Conservation (phyloP, 257 asterid species). For the Hygrophila difformis region DNA sequence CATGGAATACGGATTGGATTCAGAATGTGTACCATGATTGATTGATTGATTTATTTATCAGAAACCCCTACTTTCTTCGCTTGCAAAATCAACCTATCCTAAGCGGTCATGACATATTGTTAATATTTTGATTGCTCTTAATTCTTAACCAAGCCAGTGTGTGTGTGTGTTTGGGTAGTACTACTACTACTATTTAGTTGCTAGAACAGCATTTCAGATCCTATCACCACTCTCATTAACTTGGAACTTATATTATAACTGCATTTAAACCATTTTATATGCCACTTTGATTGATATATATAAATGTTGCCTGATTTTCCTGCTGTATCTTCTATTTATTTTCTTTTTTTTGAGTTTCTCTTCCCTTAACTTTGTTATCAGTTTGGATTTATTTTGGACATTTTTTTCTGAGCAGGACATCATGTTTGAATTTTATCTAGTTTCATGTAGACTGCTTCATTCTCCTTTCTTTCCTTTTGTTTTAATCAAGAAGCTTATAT, state of each 20-base stretch:
- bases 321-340: not conserved
- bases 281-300: constrained; percentile 5
- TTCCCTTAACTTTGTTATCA: constrained; percentile 2
- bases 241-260: not conserved
- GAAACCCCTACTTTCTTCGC: too few relatives aligned
- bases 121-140: too few relatives aligned
- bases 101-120: too few relatives aligned
- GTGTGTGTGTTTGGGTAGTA: too few relatives aligned
- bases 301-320: not conserved
- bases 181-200: too few relatives aligned
- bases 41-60: too few relatives aligned
- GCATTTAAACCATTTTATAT: not conserved
- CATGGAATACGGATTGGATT: too few relatives aligned
- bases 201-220: too few relatives aligned
- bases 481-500: constrained; percentile 19
- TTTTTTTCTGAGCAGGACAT: not conserved
- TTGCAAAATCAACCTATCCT: too few relatives aligned
- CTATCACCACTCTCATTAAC: not conserved
- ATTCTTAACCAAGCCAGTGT: too few relatives aligned
- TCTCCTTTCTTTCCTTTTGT: constrained; percentile 6
- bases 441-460: not conserved
- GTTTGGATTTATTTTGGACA: constrained; percentile 2
- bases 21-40: too few relatives aligned
- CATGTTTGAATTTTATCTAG: not conserved
- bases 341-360: not conserved